Percentiles rank a stretch among this genome's conserved stretches.
phyloP scores from a whole-genome alignment of 768 basidiomycete genomes.

The Termitomyces sp. region DNA sequence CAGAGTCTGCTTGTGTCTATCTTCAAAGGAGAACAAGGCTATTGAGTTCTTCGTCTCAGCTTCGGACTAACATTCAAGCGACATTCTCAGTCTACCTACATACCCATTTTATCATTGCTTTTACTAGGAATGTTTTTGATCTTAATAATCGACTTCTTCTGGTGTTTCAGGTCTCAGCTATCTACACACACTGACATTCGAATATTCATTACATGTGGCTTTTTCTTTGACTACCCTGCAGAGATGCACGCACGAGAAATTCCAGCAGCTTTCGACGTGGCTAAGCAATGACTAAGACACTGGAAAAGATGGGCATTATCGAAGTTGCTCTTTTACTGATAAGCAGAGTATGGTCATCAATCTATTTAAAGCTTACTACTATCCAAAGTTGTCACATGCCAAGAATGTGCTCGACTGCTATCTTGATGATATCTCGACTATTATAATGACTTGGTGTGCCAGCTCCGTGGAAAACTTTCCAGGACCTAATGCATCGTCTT shows the following conservation, averaged over 20 bases:
- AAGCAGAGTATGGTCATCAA: no score
- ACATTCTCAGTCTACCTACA: background rate
- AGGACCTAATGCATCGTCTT: no score
- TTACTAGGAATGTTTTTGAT: background rate
- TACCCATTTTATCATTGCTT: background rate
- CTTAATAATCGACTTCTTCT: background rate
- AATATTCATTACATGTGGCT: background rate
- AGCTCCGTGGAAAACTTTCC: no score
- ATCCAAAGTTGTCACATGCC: no score
- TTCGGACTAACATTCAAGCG: background rate
- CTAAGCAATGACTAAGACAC: background rate
- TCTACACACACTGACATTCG: no score
- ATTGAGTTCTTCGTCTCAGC: background rate
- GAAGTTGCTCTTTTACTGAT: no score
- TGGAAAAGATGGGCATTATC: background rate
- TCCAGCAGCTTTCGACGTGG: background rate
- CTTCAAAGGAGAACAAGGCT: conserved; percentile 15
- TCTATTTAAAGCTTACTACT: no score
- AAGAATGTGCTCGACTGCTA: no score
- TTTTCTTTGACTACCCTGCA: background rate
- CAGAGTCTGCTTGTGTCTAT: conserved; percentile 18
- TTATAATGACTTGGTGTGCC: no score
- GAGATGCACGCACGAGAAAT: background rate
- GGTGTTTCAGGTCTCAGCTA: background rate
- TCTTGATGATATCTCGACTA: no score